Evolutionary conservation across 495 filamentous ascomycete species (phyloP).

Genomic region (Trichoderma reesei): DNA sequence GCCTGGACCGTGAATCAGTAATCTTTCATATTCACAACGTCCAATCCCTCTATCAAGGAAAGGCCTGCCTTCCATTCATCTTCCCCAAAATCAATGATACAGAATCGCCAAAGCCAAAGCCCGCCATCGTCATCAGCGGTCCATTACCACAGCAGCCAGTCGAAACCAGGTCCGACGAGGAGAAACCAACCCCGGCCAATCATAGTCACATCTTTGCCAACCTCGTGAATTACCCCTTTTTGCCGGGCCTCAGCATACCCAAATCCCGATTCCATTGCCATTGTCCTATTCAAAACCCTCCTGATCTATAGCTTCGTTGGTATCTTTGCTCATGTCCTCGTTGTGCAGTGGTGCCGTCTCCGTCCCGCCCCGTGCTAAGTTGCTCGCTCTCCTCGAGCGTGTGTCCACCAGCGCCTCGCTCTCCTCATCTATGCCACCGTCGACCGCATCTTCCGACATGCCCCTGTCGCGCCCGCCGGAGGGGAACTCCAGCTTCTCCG

Average conservation of each 20-base stretch:
- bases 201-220: background rate
- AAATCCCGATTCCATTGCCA: slow-evolving; percentile 20
- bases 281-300: slow-evolving; percentile 9
- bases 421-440: slow-evolving; percentile 47
- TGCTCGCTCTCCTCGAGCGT: slow-evolving; percentile 32
- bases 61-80: background rate
- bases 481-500: slow-evolving; percentile 35
- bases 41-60: background rate
- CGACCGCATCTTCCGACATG: slow-evolving; percentile 26
- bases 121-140: background rate
- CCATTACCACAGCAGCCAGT: background rate
- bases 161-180: background rate
- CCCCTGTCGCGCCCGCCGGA: slow-evolving; percentile 27
- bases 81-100: background rate
- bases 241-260: background rate
- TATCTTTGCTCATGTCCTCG: slow-evolving; percentile 8
- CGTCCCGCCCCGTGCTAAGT: slow-evolving; percentile 26
- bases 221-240: background rate
- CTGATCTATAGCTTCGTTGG: background rate
- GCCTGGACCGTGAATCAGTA: no score
- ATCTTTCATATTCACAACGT: background rate
- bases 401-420: slow-evolving; percentile 42
- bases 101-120: background rate
- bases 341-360: slow-evolving; percentile 38
- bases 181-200: background rate